Percentiles rank a stretch among this genome's conserved stretches.
phyloP scores from a whole-genome alignment of 176 grass and related monocot genomes.

The Cenchrus purpureus region DNA sequence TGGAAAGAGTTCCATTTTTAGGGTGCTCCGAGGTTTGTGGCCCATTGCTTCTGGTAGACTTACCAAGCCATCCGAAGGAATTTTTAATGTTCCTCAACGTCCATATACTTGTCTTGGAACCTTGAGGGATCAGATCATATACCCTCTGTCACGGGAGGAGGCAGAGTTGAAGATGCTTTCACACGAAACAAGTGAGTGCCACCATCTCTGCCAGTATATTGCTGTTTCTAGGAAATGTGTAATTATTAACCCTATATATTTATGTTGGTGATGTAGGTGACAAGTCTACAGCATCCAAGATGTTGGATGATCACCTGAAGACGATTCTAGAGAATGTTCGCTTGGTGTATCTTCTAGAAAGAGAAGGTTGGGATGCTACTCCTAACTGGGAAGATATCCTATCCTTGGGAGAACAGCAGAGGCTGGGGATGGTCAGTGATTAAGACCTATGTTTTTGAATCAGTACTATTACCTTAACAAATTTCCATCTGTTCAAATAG shows the following conservation, averaged over 20 bases:
- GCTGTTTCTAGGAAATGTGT: not conserved
- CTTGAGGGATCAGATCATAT: slow-evolving; percentile 95
- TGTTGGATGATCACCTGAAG: slow-evolving; percentile 76
- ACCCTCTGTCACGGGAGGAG: slow-evolving; percentile 86
- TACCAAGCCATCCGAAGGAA: slow-evolving; percentile 62
- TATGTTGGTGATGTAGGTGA: slow-evolving; percentile 47
- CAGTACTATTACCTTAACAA: not conserved
- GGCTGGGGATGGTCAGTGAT: slow-evolving; percentile 92
- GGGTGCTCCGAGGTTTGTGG: slow-evolving; percentile 88
- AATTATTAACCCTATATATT: slow-evolving; percentile 1
- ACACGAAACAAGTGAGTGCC: slow-evolving; percentile 51
- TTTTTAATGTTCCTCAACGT: slow-evolving; percentile 89
- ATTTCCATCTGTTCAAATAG: not conserved
- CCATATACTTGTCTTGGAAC: slow-evolving; percentile 97
- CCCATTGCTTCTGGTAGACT: slow-evolving; percentile 80
- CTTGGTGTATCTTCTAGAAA: slow-evolving; percentile 95
- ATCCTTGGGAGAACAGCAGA: slow-evolving; percentile 95
- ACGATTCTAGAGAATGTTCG: slow-evolving; percentile 88
- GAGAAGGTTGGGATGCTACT: slow-evolving; percentile 96
- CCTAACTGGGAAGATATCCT: slow-evolving; percentile 97
- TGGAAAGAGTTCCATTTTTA: slow-evolving; percentile 98
- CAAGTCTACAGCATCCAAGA: slow-evolving; percentile 42
- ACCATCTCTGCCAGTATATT: not conserved
- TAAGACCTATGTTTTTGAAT: slow-evolving; percentile 13
- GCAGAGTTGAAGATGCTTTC: slow-evolving; percentile 70